Evolutionary conservation across 108 stramenopile genomes (phyloP).

Genomic region (Seminavis robusta): DNA sequence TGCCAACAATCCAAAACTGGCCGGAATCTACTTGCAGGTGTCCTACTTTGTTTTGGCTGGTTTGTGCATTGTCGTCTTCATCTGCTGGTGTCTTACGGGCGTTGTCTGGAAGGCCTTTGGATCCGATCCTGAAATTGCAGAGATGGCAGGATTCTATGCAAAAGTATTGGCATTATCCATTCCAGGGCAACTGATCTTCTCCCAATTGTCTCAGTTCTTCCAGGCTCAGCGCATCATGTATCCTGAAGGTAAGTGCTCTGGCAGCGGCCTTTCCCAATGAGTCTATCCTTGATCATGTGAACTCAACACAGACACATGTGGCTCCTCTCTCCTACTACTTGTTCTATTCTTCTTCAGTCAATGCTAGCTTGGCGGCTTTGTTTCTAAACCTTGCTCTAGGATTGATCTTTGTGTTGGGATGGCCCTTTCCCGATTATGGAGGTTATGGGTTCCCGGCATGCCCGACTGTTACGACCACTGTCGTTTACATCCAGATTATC

Average conservation of each 20-base stretch:
- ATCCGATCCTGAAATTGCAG: conserved; percentile 34
- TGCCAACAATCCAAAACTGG: conserved; percentile 50
- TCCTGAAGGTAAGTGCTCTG: too few relatives aligned
- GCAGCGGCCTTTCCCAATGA: too few relatives aligned
- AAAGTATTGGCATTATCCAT: conserved; percentile 51
- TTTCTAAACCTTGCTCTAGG: conserved; percentile 63
- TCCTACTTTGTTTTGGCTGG: conserved; percentile 40
- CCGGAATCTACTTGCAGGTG: conserved; percentile 59
- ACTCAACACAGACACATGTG: too few relatives aligned
- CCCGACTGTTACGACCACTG: conserved; percentile 64
- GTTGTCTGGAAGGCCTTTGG: conserved; percentile 52
- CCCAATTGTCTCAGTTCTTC: conserved; percentile 75
- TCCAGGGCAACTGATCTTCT: conserved; percentile 56
- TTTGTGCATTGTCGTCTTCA: conserved; percentile 44
- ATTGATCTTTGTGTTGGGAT: conserved; percentile 72
- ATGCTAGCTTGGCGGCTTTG: conserved; percentile 50
- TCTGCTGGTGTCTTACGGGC: conserved; percentile 62
- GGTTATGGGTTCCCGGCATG: conserved; percentile 79
- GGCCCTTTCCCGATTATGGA: conserved; percentile 52
- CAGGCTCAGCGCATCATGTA: conserved; percentile 73
- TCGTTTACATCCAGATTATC: conserved; percentile 54
- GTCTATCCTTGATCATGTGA: too few relatives aligned
- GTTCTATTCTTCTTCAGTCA: too few relatives aligned
- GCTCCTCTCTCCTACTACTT: too few relatives aligned
- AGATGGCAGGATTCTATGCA: conserved; percentile 75